phyloP scores from a whole-genome alignment of 129 eudicot species.

The Flaveria ramosissima region DNA sequence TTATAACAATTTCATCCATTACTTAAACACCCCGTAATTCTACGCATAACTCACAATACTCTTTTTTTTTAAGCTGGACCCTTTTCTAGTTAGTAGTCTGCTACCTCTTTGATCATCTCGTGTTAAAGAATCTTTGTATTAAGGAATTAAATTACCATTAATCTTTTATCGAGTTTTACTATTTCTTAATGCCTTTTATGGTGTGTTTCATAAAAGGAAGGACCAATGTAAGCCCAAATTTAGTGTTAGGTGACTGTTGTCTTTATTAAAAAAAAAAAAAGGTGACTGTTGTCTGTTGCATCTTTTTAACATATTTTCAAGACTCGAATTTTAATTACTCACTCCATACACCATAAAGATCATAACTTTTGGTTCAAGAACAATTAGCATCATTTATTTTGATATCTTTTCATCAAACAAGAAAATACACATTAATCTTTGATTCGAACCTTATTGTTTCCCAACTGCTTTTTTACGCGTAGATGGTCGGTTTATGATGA shows the following conservation, averaged over 20 bases:
- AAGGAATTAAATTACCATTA: too few relatives aligned
- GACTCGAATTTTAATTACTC: not conserved
- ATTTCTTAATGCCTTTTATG: not conserved
- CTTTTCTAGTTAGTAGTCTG: too few relatives aligned
- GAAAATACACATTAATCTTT: conserved; percentile 8
- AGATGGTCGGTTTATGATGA: conserved; percentile 99
- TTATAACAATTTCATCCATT: too few relatives aligned
- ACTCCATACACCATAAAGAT: conserved; percentile 22
- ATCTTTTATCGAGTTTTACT: not conserved
- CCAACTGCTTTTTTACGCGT: conserved; percentile 17
- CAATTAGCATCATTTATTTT: not conserved
- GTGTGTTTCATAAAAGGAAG: not conserved
- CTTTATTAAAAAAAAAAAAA: not conserved
- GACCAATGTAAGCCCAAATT: not conserved
- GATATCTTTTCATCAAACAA: conserved; percentile 21
- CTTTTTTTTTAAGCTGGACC: too few relatives aligned
- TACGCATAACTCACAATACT: too few relatives aligned
- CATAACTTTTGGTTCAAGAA: conserved; percentile 7
- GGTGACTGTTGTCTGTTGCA: not conserved
- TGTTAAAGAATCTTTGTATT: too few relatives aligned
- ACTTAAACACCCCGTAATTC: not conserved
- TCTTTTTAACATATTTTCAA: conserved; percentile 1
- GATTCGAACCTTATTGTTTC: not conserved
- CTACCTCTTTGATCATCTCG: too few relatives aligned
- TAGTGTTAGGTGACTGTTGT: not conserved